Evolutionary conservation across 2,329 filamentous ascomycete genomes (phyloP), one percentile per base, ranked within the genome.

Genomic region (Exophiala spinifera): DNA sequence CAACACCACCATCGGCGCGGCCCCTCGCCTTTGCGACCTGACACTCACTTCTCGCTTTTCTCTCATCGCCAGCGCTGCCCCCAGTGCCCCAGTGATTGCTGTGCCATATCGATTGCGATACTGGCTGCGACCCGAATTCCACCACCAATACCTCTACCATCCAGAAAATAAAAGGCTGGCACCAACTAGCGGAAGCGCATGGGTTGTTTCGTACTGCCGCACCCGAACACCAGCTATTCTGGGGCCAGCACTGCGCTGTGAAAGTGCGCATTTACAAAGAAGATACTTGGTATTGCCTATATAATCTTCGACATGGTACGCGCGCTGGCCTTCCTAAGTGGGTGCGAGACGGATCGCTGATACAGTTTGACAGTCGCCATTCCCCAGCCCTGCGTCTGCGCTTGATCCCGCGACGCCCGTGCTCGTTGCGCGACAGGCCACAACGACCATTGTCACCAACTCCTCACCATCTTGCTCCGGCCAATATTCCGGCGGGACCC

Each of bases 401-500:
- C 40, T 57, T n/a, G 47, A 52, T 15, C 55, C 59, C 17, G 53
- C 44, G 20, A 59, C 53, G 20, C 59, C 56, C 10, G 56, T 48
- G 17, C 52, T 62, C 4, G 49, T 58, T 28, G 40, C 55, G 44
- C 52, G 60, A 10, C 60, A 62, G 51, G 60, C 55, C n/a, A 62
- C 60, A 4, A 57, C 54, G 3, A 62, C 60, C 25, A 51, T 60
- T 37, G 23, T 61, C n/a, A 52, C 49, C 20, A 47, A 43, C 28
- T 50, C 54, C 21, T 17, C 44, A 3, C 34, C 55, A 19, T 51
- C 59, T 13, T 63, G 60, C 43, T 52, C 53, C 20, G 61, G 61
- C 36, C 61, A 64, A 48, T 64, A 64, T 40, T 59, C 55, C 11
- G 61, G 61, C 17, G 62, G 62, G 17, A 61, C 61, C 11, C 57